Evolutionary conservation across 192 early-diverging fungal genomes (phyloP).

Genomic region (Backusella luteola): DNA sequence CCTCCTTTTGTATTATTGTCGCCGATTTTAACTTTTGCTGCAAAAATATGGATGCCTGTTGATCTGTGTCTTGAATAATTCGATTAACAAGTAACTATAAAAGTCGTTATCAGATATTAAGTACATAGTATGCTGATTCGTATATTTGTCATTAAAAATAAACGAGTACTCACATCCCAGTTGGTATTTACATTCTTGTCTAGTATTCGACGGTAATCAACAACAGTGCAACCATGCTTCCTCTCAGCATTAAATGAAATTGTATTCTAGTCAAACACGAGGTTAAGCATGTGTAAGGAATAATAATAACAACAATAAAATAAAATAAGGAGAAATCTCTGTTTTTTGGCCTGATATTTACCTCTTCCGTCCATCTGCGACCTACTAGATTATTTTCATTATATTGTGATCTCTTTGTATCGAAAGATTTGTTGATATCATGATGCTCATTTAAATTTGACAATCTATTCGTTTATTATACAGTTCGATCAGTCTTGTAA

Average conservation of each 20-base stretch:
- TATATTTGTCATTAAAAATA: constrained; percentile 35
- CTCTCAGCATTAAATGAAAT: not conserved
- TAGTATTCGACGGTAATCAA: constrained; percentile 14
- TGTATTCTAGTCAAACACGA: constrained; percentile 11
- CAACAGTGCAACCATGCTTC: not conserved
- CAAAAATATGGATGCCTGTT: constrained; percentile 67
- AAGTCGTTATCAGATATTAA: not conserved
- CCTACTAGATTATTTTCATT: not conserved
- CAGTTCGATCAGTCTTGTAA: not conserved
- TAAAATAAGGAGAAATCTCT: not conserved
- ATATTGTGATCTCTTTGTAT: not conserved
- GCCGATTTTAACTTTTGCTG: constrained; percentile 69
- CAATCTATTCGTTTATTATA: not conserved
- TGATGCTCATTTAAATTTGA: not conserved
- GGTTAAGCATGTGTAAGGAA: not conserved
- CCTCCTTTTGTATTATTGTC: constrained; percentile 46
- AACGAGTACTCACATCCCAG: constrained; percentile 34
- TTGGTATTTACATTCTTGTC: constrained; percentile 33
- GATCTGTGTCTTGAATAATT: constrained; percentile 70
- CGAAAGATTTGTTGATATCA: not conserved
- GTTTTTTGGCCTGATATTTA: constrained; percentile 4
- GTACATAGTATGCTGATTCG: not conserved
- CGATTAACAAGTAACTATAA: constrained; percentile 61
- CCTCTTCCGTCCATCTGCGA: constrained; percentile 23
- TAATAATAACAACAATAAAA: not conserved